Evolutionary conservation across 2,329 filamentous ascomycete species (phyloP).

Genomic region (Verticillium nonalfalfae): DNA sequence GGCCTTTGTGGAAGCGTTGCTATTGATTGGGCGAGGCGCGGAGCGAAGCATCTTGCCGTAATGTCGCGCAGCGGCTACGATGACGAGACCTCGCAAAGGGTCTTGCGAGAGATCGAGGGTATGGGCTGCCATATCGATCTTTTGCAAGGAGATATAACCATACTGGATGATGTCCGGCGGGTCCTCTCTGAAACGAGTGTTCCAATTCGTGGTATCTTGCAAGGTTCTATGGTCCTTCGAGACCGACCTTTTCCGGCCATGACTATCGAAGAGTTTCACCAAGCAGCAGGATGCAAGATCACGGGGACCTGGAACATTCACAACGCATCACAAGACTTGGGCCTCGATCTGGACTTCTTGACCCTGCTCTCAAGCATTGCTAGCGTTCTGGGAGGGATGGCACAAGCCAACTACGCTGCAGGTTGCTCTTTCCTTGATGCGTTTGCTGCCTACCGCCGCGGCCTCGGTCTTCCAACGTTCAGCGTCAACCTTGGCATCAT

Average conservation of each 20-base stretch:
- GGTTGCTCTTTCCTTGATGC: constrained; percentile 25
- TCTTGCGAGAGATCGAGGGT: constrained; percentile 11
- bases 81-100: constrained; percentile 18
- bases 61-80: constrained; percentile 20
- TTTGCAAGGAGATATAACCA: constrained; percentile 12
- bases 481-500: constrained; percentile 4
- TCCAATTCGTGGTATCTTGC: constrained; percentile 17
- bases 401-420: constrained; percentile 27
- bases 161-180: constrained; percentile 5
- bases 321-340: constrained; percentile 13
- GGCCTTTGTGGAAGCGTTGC: constrained; percentile 27
- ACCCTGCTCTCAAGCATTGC: constrained; percentile 23
- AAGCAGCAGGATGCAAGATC: constrained; percentile 24
- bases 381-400: constrained; percentile 19
- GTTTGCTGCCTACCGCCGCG: constrained; percentile 15
- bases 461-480: neutral
- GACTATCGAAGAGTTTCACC: constrained; percentile 21
- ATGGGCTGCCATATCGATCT: constrained; percentile 12
- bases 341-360: constrained; percentile 25
- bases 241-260: constrained; percentile 19
- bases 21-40: constrained; percentile 21
- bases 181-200: constrained; percentile 1
- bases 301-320: constrained; percentile 32
- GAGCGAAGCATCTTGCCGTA: constrained; percentile 23
- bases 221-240: constrained; percentile 23